Evolutionary conservation across 352 stramenopile species (phyloP).

Genomic region (Pythium apleroticum): DNA sequence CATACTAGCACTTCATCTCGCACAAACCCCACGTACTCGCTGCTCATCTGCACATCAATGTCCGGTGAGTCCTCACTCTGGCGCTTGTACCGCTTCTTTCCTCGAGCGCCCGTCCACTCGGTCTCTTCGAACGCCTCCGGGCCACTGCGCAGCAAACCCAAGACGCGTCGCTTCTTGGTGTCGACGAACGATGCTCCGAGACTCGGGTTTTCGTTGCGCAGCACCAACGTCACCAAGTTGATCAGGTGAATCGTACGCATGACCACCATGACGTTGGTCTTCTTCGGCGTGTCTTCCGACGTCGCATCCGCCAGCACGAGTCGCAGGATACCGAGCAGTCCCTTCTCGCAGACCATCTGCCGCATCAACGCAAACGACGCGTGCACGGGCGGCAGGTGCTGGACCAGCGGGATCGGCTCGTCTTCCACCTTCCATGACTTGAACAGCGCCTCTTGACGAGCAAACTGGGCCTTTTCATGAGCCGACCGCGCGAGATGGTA

Average conservation of each 20-base stretch:
- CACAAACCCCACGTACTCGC: conserved; percentile 39
- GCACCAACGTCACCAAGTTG: conserved; percentile 63
- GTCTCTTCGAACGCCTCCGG: conserved; percentile 63
- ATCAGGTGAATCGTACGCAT: conserved; percentile 65
- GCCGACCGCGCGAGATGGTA: conserved; percentile 74
- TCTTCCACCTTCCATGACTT: conserved; percentile 78
- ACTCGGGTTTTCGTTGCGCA: conserved; percentile 41
- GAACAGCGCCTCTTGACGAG: conserved; percentile 79
- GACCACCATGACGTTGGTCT: conserved; percentile 69
- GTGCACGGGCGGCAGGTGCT: conserved; percentile 55
- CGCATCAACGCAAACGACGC: conserved; percentile 51
- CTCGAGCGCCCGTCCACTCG: conserved; percentile 37
- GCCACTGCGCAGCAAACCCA: conserved; percentile 53
- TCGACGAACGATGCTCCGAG: conserved; percentile 14
- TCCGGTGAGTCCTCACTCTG: conserved; percentile 43
- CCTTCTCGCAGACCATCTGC: conserved; percentile 60
- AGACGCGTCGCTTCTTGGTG: conserved; percentile 48
- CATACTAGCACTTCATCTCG: not conserved
- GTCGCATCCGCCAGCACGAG: conserved; percentile 64
- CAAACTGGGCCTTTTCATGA: conserved; percentile 81
- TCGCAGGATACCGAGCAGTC: conserved; percentile 61
- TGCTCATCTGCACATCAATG: conserved; percentile 65
- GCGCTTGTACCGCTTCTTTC: conserved; percentile 73
- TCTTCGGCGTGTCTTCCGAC: conserved; percentile 36
- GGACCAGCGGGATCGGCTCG: conserved; percentile 62